Conservation (phyloP, 805 yeast species). For the Candida sakaeoensis region DNA sequence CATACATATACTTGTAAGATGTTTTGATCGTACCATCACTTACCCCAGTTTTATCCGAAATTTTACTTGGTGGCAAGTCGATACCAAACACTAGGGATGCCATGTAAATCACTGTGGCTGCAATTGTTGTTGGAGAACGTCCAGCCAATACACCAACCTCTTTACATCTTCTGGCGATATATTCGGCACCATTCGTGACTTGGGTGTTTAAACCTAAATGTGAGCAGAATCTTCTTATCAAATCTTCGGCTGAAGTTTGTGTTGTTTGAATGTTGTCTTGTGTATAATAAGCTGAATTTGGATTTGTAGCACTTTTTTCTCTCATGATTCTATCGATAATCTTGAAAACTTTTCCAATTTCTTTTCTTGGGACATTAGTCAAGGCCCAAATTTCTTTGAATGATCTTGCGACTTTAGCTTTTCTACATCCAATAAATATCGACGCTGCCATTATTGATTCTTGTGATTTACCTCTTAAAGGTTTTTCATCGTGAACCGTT, state of each 20-base stretch:
- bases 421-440: conserved; percentile 89
- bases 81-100: conserved; percentile 85
- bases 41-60: conserved; percentile 91
- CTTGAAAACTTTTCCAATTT: conserved; percentile 87
- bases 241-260: conserved; percentile 89
- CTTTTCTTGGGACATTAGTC: conserved; percentile 90
- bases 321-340: conserved; percentile 62
- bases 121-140: conserved; percentile 93
- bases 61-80: conserved; percentile 69
- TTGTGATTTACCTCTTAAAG: conserved; percentile 84
- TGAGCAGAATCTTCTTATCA: conserved; percentile 93
- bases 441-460: conserved; percentile 97
- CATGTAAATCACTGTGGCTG: conserved; percentile 95
- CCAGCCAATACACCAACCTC: conserved; percentile 94
- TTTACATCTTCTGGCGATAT: conserved; percentile 84
- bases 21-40: conserved; percentile 97
- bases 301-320: conserved; percentile 52
- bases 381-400: conserved; percentile 95
- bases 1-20: conserved; percentile 76
- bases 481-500: conserved; percentile 80
- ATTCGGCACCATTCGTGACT: conserved; percentile 88
- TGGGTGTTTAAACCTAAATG: conserved; percentile 83
- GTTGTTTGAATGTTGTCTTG: conserved; percentile 61
- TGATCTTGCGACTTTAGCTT: conserved; percentile 89
- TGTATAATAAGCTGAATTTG: conserved; percentile 33